Evolutionary conservation across 2,329 filamentous ascomycete genomes (phyloP), one percentile per base, ranked within the genome.

Genomic region (Clarireedia monteithiana): DNA sequence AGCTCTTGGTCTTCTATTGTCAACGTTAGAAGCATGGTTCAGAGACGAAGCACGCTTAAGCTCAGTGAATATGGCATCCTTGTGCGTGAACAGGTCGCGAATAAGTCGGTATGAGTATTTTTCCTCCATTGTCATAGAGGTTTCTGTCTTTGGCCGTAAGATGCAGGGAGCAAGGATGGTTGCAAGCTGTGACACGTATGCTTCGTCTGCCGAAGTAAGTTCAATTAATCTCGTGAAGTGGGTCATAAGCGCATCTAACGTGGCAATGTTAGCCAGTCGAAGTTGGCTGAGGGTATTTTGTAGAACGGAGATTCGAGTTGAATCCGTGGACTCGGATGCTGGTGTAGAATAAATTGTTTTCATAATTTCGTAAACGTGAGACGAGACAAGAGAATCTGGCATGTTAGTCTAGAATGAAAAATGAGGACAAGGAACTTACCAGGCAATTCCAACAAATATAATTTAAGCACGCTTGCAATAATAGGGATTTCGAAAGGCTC

Each of bases 181-280:
- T 2, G 91, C 88, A 40, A 99, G 81, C 39, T 84, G 76, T 12
- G 85, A 70, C 56, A 95, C 75, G 68, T 95, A 99, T 45, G 83
- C 75, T 69, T 99, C 94, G 64, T 96, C 92, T 34, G 94, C 94
- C 14, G 92, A 97, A 2, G 94, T 99, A 60, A 99, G 79, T 71
- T 99, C 94, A 68, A 99, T 95, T 58, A 99, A 78, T 59, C 94
- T 88, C 40, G 92, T 96, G 71, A 99, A 97, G 73, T 99, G 94
- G 63, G 95, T 97, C 79, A 95, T 95, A 69, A 96, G 88, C 42
- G 94, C 94, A 71, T 99, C 94, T 58, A 99, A 83, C n/a, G 94
- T 97, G 48, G 94, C 94, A 71, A 99, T 99, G 71, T 99, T 99
- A 62, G 94, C 91, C 56, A 99, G 84, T 59, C 92, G 88, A 56